These are phyloP conservation scores for Papiliotrema fonsecae DNA, from an alignment of 1,284 basidiomycete species.

Conservation along the genomic window DNA sequence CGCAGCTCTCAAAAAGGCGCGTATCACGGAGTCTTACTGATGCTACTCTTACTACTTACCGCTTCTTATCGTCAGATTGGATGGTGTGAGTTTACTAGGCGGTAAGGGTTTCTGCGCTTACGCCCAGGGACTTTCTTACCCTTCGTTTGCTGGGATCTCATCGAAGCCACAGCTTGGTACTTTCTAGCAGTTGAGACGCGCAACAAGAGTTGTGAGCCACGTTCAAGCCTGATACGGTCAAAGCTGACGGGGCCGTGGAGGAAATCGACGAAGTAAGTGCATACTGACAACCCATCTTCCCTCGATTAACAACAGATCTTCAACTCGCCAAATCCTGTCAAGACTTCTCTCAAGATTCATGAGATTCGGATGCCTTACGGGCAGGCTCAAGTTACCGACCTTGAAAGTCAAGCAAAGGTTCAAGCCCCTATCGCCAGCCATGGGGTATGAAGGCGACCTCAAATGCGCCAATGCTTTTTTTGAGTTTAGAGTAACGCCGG, in stretches of 20 bases:
- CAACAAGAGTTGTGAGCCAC: conserved; percentile 15
- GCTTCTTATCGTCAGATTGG: too few species aligned
- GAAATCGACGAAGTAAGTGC: conserved; percentile 18
- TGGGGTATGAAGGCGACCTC: too few species aligned
- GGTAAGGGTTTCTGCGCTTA: not conserved
- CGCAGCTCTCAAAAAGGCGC: not conserved
- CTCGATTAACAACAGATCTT: conserved; percentile 11
- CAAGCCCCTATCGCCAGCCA: too few species aligned
- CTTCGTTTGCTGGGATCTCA: conserved; percentile 20
- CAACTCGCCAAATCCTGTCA: conserved; percentile 12
- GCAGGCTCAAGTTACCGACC: not conserved
- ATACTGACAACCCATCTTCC: not conserved
- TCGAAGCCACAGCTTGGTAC: conserved; percentile 19
- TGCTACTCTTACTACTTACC: too few species aligned
- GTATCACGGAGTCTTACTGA: too few species aligned
- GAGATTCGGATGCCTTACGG: not conserved
- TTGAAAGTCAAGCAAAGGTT: too few species aligned
- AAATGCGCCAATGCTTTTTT: too few species aligned
- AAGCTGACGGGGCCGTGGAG: conserved; percentile 14
- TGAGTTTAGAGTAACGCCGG: too few species aligned
- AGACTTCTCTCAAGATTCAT: conserved; percentile 1
- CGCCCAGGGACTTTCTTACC: conserved; percentile 21
- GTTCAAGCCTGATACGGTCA: not conserved
- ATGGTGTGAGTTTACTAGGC: conserved; percentile 9
- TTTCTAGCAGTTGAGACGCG: conserved; percentile 25